Conservation (phyloP, 805 yeast species). For the Zygoascus ofunaensis region DNA sequence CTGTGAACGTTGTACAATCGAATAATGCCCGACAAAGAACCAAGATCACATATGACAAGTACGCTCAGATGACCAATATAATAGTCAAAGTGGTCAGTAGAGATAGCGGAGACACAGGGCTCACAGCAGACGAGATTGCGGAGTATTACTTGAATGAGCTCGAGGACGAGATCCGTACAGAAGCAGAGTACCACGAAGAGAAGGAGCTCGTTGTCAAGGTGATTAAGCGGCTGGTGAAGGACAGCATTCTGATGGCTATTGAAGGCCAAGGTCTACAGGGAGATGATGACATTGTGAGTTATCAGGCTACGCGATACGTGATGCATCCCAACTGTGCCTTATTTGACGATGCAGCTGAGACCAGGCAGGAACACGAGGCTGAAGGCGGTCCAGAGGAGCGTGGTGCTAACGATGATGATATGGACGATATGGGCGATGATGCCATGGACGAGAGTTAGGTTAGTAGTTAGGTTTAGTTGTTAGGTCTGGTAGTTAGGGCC, state of each 20-base stretch:
- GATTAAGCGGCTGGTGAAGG: conserved; percentile 71
- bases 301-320: conserved; percentile 18
- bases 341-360: conserved; percentile 3
- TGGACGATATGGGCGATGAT: no score
- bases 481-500: no score
- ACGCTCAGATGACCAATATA: conserved; percentile 72
- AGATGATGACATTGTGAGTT: conserved; percentile 24
- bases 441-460: no score
- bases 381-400: conserved; percentile 1
- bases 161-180: conserved; percentile 62
- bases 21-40: conserved; percentile 28
- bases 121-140: conserved; percentile 59
- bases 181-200: conserved; percentile 62
- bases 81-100: conserved; percentile 60
- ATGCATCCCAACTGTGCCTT: conserved; percentile 28
- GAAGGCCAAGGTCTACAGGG: conserved; percentile 36
- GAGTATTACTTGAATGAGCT: conserved; percentile 71
- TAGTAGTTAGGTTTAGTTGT: no score
- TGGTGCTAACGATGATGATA: no score
- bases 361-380: conserved; percentile 3
- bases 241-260: conserved; percentile 68
- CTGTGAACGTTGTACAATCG: conserved; percentile 14
- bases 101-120: conserved; percentile 43
- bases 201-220: conserved; percentile 68
- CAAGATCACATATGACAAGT: conserved; percentile 75